Evolutionary conservation across 2,329 filamentous ascomycete species (phyloP).

Genomic region (Chaetomiaceae sp.): DNA sequence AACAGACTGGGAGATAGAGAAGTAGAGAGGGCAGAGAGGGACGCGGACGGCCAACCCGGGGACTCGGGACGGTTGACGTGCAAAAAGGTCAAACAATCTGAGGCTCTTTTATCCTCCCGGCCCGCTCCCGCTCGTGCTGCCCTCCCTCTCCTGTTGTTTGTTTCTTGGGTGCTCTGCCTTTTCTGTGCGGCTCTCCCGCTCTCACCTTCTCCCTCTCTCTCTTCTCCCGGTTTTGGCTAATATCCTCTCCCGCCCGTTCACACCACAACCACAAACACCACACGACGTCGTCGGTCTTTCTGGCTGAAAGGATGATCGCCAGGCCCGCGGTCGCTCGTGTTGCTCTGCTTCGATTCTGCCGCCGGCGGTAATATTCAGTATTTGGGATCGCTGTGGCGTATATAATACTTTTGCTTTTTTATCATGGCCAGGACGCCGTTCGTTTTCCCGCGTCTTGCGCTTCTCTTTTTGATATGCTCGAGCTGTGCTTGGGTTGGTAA

Average conservation of each 20-base stretch:
- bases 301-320: constrained; percentile 28
- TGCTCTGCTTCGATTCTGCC: constrained; percentile 18
- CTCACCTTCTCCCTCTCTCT: constrained; percentile 7
- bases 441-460: constrained; percentile 19
- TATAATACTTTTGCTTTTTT: constrained; percentile 5
- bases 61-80: too few relatives aligned
- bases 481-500: constrained; percentile 25
- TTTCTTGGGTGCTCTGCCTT: too few relatives aligned
- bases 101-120: too few relatives aligned
- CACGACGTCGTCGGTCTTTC: constrained; percentile 2
- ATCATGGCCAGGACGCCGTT: constrained; percentile 18
- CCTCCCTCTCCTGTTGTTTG: constrained; percentile 12
- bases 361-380: constrained; percentile 17
- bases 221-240: constrained; percentile 24
- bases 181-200: constrained; percentile 8
- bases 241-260: constrained; percentile 8
- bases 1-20: too few relatives aligned
- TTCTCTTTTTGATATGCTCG: constrained; percentile 25
- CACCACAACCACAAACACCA: not conserved
- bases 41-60: not conserved
- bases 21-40: too few relatives aligned
- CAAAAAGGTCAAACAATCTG: too few relatives aligned
- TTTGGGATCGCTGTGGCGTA: too few relatives aligned
- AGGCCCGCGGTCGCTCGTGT: constrained; percentile 16
- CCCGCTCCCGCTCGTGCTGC: constrained; percentile 6